phyloP scores from a whole-genome alignment of 2,329 filamentous ascomycete species.

The Albophoma yamanashiensis region DNA sequence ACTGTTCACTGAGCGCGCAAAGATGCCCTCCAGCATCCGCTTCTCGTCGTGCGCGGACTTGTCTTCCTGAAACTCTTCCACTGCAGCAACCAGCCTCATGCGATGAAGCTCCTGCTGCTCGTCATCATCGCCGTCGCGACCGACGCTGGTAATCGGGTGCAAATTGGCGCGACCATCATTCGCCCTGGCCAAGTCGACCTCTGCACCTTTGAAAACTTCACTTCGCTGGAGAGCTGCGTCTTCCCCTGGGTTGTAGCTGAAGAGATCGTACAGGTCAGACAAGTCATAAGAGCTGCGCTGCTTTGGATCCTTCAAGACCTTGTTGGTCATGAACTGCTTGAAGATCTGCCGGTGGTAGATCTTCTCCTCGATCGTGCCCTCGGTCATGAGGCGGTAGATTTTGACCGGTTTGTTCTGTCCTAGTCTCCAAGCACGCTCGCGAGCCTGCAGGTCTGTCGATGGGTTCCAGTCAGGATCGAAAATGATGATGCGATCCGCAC shows the following conservation, averaged over 20 bases:
- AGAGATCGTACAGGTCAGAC: constrained; percentile 84
- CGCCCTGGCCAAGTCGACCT: constrained; percentile 38
- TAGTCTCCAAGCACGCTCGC: constrained; percentile 89
- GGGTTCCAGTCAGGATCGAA: constrained; percentile 99
- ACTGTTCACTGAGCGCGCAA: constrained; percentile 80
- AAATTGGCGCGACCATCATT: constrained; percentile 1
- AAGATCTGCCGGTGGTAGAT: constrained; percentile 98
- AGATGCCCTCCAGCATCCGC: constrained; percentile 80
- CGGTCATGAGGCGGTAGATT: constrained; percentile 96
- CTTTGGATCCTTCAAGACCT: constrained; percentile 88
- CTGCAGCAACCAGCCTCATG: constrained; percentile 49
- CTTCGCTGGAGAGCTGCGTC: constrained; percentile 61
- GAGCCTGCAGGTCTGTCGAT: constrained; percentile 88
- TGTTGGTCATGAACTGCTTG: constrained; percentile 96
- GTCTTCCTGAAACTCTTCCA: constrained; percentile 53
- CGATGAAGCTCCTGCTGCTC: constrained; percentile 35
- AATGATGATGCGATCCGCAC: constrained; percentile 91
- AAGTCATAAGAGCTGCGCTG: constrained; percentile 86
- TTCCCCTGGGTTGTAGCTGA: constrained; percentile 53
- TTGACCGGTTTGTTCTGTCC: constrained; percentile 93
- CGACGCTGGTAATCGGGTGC: constrained; percentile 3
- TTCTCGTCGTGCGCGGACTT: constrained; percentile 49
- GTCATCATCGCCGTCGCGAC: constrained; percentile 10
- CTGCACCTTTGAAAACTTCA: constrained; percentile 76
- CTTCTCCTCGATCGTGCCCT: constrained; percentile 97